Base-by-base conservation (phyloP, 352 stramenopile species). In the Pythium brachiatum region DNA sequence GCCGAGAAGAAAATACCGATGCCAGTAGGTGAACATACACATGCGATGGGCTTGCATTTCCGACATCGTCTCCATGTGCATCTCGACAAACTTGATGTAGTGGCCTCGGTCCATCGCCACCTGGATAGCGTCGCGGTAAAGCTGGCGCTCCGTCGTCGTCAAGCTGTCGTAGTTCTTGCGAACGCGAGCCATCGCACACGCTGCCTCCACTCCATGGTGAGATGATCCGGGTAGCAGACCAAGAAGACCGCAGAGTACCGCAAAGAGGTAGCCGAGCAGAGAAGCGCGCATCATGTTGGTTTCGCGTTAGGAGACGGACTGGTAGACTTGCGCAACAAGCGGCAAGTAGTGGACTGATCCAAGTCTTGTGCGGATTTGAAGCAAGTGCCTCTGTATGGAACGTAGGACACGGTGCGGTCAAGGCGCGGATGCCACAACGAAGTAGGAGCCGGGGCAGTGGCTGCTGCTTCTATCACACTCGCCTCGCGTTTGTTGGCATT, bases 11-110 rank as follows among this genome's bases (percentile, higher is more conserved):
- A 85, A 70, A 53, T 76, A 75, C 25, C 82, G 82, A 51, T 91
- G 82, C 79, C 82, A 91, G 68, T 88, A 89, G 25, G 81, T 78
- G 66, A 91, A 91, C 74, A 88, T 80, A 53, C 79, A 88, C 31
- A 70, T 72, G 20, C 55, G 50, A 32, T 90, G 81, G 1, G 81
- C 81, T 53, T 88, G 68, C 11, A 67, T 62, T 27, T 77, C 79
- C 6, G 75, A 83, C 20, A 66, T 20, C 5, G 43, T 57, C 13
- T 90, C 77, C 15, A 53, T 80, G 70, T 90, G 78, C 32, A 89
- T 62, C 62, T 89, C 70, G 39, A 86, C 58, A 63, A 90, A 90
- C 64, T 66, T 71, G 53, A 67, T 67, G 48, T 71, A 67, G 43
- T 53, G 48, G 11, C 64, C 64, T 46, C 34, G 44, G 34, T 71